Evolutionary conservation across 352 stramenopile species (phyloP).

Genomic region (Phytopythium vexans): DNA sequence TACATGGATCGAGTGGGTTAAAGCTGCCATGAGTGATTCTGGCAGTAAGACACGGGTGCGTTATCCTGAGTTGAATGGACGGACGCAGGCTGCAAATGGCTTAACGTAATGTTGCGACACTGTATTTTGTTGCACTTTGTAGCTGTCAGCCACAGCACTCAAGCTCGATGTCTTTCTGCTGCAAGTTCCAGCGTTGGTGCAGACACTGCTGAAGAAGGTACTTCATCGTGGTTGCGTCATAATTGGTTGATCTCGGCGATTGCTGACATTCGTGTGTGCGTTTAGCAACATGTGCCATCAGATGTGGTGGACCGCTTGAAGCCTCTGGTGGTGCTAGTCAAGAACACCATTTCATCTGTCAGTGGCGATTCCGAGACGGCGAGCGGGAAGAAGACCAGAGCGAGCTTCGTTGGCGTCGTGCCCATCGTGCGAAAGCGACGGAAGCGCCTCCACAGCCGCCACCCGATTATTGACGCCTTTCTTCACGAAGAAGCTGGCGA

Average conservation of each 20-base stretch:
- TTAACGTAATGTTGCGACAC: background rate
- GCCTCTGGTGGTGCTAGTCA: conserved; percentile 32
- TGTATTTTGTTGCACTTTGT: background rate
- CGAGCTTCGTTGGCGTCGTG: conserved; percentile 45
- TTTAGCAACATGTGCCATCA: conserved; percentile 6
- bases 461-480: conserved; percentile 75
- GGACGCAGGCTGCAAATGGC: too few species aligned
- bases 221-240: background rate
- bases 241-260: background rate
- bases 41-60: conserved; percentile 39
- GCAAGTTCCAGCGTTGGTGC: conserved; percentile 37
- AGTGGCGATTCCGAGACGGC: conserved; percentile 3
- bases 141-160: conserved; percentile 50
- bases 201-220: conserved; percentile 42
- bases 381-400: conserved; percentile 19
- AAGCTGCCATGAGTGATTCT: conserved; percentile 35
- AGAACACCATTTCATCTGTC: conserved; percentile 28
- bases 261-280: too few species aligned
- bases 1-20: conserved; percentile 36
- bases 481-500: conserved; percentile 66
- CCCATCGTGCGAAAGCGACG: conserved; percentile 53
- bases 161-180: conserved; percentile 72
- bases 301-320: conserved; percentile 26
- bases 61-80: background rate
- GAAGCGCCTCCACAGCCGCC: conserved; percentile 55